These are phyloP conservation scores for Neonectria sp. DNA, from an alignment of 2,329 filamentous ascomycete species.

Conservation along the genomic window DNA sequence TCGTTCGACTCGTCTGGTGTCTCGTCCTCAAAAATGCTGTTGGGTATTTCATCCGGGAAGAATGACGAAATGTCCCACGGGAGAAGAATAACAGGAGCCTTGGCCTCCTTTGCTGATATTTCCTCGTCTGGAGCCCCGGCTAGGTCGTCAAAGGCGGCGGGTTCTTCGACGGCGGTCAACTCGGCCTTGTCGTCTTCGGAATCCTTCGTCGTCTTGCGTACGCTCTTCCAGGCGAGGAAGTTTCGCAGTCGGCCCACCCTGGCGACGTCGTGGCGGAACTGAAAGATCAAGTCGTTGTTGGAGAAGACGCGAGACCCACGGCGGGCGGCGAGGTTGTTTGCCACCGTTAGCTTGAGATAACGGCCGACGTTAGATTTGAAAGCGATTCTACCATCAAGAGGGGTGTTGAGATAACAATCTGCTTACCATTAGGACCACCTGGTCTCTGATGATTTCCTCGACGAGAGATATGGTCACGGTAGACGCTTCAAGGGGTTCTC, in stretches of 20 bases:
- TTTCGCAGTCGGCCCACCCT: constrained; percentile 94
- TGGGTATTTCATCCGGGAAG: constrained; percentile 89
- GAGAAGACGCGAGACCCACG: constrained; percentile 91
- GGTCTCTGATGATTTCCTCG: constrained; percentile 94
- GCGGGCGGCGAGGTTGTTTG: constrained; percentile 89
- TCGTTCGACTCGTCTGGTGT: constrained; percentile 87
- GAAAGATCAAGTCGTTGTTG: constrained; percentile 91
- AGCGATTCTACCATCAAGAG: not conserved
- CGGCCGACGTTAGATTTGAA: not conserved
- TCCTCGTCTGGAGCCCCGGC: not conserved
- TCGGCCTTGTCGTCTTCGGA: constrained; percentile 90
- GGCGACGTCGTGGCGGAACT: constrained; percentile 94
- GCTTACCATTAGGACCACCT: constrained; percentile 90
- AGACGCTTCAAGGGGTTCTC: constrained; percentile 57
- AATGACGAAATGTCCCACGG: constrained; percentile 95
- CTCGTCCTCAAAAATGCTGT: constrained; percentile 62
- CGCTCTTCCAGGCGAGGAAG: constrained; percentile 97
- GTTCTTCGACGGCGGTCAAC: constrained; percentile 83
- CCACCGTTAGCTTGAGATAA: constrained; percentile 77
- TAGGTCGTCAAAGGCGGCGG: constrained; percentile 55
- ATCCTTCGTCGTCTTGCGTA: constrained; percentile 95
- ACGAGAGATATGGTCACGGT: constrained; percentile 93
- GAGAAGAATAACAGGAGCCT: constrained; percentile 88
- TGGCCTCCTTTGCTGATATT: constrained; percentile 82
- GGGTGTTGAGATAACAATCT: not conserved